Evolutionary conservation across 441 rosid species (phyloP).

Genomic region (Pelargonium citronellum): DNA sequence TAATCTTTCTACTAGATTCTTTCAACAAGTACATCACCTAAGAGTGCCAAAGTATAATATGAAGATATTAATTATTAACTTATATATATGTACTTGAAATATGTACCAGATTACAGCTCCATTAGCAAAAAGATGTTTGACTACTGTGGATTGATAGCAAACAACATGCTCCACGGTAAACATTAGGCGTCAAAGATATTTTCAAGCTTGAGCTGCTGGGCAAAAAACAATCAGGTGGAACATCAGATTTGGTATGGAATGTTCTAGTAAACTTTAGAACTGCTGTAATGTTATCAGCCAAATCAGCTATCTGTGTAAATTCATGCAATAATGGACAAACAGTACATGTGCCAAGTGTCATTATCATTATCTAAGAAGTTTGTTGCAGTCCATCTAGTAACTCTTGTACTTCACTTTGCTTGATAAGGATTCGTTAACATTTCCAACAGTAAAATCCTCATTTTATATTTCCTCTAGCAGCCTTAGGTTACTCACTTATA

Average conservation of each 20-base stretch:
- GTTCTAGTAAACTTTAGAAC: constrained; percentile 23
- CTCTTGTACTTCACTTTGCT: constrained; percentile 3
- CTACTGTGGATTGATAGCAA: constrained; percentile 20
- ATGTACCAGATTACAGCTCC: constrained; percentile 49
- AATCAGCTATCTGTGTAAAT: constrained; percentile 26
- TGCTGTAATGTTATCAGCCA: constrained; percentile 22
- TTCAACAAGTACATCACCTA: neutral
- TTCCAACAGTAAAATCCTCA: constrained; percentile 1
- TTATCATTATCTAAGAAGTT: constrained; percentile 13
- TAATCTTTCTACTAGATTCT: constrained; percentile 24
- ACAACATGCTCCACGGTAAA: constrained; percentile 15
- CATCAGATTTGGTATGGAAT: constrained; percentile 25
- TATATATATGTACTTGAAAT: constrained; percentile 18
- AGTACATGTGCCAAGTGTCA: constrained; percentile 16
- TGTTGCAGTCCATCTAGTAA: constrained; percentile 8
- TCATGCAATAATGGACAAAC: constrained; percentile 27
- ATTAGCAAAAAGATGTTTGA: constrained; percentile 26
- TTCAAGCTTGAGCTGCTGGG: constrained; percentile 19
- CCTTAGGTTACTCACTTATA: neutral
- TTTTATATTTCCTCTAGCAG: neutral
- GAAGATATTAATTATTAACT: constrained; percentile 11
- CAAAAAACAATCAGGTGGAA: constrained; percentile 21
- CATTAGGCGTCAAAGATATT: constrained; percentile 20
- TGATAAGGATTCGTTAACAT: neutral
- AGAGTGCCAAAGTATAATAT: constrained; percentile 3